These are phyloP conservation scores for Goffeauzyma gilvescens DNA, from an alignment of 768 basidiomycete species.

Conservation along the genomic window DNA sequence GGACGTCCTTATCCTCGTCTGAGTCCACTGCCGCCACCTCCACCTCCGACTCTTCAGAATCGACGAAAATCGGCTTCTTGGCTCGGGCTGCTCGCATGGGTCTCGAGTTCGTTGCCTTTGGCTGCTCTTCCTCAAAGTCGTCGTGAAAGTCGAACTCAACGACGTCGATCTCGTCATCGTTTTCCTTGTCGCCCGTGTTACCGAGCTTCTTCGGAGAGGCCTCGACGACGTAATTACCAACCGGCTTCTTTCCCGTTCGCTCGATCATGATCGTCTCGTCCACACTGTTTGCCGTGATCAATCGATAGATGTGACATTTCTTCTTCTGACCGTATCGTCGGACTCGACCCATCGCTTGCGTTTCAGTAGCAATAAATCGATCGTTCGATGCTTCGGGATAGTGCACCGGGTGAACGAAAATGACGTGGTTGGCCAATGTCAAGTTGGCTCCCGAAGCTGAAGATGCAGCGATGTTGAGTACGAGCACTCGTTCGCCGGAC, in stretches of 20 bases:
- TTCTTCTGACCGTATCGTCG: constrained; percentile 57
- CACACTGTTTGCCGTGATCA: constrained; percentile 2
- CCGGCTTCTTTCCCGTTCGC: constrained; percentile 4
- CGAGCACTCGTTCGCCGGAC: constrained; percentile 41
- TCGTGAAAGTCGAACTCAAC: not conserved
- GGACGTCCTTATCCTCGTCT: too few species aligned
- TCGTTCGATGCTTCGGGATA: constrained; percentile 68
- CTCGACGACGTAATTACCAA: not conserved
- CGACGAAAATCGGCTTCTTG: too few species aligned
- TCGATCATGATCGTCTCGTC: constrained; percentile 6
- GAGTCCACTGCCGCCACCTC: too few species aligned
- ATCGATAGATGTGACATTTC: constrained; percentile 6
- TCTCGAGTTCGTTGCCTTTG: not conserved
- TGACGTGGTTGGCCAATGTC: constrained; percentile 80
- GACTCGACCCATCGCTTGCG: constrained; percentile 35
- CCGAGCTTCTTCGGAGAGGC: too few species aligned
- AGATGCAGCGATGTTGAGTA: constrained; percentile 84
- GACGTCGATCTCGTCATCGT: not conserved
- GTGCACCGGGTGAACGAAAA: constrained; percentile 82
- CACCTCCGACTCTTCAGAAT: too few species aligned
- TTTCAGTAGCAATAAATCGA: constrained; percentile 43
- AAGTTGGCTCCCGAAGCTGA: constrained; percentile 41
- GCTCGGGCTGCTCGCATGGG: too few species aligned
- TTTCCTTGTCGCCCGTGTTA: not conserved
- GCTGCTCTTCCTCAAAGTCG: not conserved